These are phyloP conservation scores for Penicillium sp. DNA, from an alignment of 2,329 filamentous ascomycete species.

Conservation along the genomic window DNA sequence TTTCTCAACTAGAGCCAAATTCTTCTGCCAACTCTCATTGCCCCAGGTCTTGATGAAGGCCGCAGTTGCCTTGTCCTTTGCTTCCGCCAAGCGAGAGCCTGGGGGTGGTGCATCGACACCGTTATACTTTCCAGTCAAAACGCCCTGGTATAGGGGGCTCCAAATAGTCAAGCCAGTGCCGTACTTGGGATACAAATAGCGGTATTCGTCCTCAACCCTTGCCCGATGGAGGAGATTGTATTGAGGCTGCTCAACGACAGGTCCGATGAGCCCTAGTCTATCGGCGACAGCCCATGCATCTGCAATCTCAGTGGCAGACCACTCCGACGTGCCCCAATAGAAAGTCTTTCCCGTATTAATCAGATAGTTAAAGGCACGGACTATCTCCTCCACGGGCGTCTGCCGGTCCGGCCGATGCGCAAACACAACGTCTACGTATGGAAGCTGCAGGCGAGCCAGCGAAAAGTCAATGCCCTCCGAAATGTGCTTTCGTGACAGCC, in stretches of 20 bases:
- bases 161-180: slow-evolving; percentile 63
- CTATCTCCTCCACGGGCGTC: slow-evolving; percentile 68
- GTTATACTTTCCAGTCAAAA: slow-evolving; percentile 65
- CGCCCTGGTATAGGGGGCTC: slow-evolving; percentile 58
- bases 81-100: slow-evolving; percentile 54
- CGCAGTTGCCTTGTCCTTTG: slow-evolving; percentile 54
- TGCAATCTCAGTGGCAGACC: slow-evolving; percentile 64
- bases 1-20: slow-evolving; percentile 22
- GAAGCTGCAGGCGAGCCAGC: slow-evolving; percentile 58
- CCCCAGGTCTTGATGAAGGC: slow-evolving; percentile 39
- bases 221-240: slow-evolving; percentile 63
- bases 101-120: slow-evolving; percentile 28
- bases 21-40: slow-evolving; percentile 33
- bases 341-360: slow-evolving; percentile 66
- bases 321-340: slow-evolving; percentile 70
- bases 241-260: slow-evolving; percentile 54
- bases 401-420: slow-evolving; percentile 65
- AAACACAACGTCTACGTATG: slow-evolving; percentile 68
- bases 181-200: slow-evolving; percentile 54
- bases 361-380: slow-evolving; percentile 68
- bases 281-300: slow-evolving; percentile 61
- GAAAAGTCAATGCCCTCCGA: slow-evolving; percentile 61
- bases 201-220: slow-evolving; percentile 61
- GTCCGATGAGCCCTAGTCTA: slow-evolving; percentile 56
- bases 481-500: slow-evolving; percentile 69